Evolutionary conservation across 805 yeast genomes (phyloP).

Genomic region (Candida lessepsii): DNA sequence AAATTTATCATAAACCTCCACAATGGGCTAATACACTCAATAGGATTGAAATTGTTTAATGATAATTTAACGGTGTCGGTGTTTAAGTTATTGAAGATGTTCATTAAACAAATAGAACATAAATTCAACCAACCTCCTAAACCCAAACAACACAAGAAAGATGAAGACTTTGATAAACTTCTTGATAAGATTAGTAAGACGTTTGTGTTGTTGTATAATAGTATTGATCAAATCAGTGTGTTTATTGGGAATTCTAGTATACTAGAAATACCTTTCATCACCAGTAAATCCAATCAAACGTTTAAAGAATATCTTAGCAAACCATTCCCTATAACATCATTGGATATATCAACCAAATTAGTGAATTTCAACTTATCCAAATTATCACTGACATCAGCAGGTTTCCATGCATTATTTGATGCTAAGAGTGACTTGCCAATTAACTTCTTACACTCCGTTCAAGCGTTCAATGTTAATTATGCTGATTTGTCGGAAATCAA

Average conservation of each 20-base stretch:
- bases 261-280: slow-evolving; percentile 31
- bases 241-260: slow-evolving; percentile 27
- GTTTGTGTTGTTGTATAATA: slow-evolving; percentile 22
- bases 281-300: slow-evolving; percentile 21
- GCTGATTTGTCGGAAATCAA: slow-evolving; percentile 14
- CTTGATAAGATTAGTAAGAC: slow-evolving; percentile 12
- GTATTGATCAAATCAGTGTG: slow-evolving; percentile 25
- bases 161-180: background rate
- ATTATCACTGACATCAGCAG: slow-evolving; percentile 30
- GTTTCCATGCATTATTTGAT: slow-evolving; percentile 39
- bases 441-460: slow-evolving; percentile 32
- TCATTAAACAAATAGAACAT: slow-evolving; percentile 12
- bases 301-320: slow-evolving; percentile 22
- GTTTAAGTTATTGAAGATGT: slow-evolving; percentile 21
- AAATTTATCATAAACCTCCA: slow-evolving; percentile 17
- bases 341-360: slow-evolving; percentile 26
- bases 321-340: slow-evolving; percentile 20
- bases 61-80: slow-evolving; percentile 24
- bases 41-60: slow-evolving; percentile 19
- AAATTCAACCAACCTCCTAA: background rate
- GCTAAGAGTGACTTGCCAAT: slow-evolving; percentile 30
- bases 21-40: slow-evolving; percentile 20
- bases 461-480: slow-evolving; percentile 29
- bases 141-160: background rate
- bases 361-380: slow-evolving; percentile 24